Base-by-base conservation (phyloP, 2,329 filamentous ascomycete species). In the Calonectria leucothoes region DNA sequence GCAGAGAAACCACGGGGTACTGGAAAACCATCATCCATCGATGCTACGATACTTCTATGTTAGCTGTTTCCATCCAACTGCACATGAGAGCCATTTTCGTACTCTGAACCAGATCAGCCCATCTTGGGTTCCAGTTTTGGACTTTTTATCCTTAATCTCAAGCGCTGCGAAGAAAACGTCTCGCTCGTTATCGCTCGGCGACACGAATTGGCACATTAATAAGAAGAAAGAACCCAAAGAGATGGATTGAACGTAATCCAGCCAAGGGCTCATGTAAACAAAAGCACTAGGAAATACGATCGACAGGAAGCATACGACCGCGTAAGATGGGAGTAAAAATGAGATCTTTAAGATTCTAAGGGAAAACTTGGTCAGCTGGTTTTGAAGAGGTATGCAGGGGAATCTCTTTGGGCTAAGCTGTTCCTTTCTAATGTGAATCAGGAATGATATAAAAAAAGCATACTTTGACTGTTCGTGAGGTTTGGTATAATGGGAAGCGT, bases 21-120 rank as follows among this genome's bases (percentile, higher is more conserved):
- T 79, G 78, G 10, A 79, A 79, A 27, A 79, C 77, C 75, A 79
- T 69, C 3, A 75, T 17, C 77, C 77, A 78, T 2, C 77, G 76
- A 3, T 73, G 77, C 76, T 78, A 14, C n/a, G 11, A 27, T 10
- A 3, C 23, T 29, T 23, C 6, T 20, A 14, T 2, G 69, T 74
- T 33, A 70, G 70, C 17, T 29, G 33, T 25, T 12, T 39, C 14
- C n/a, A 52, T 20, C 33, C 29, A 14, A 17, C n/a, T n/a, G 7
- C 0, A n/a, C 42, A 10, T 2, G 17, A 45, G 20, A 2, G 10
- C 31, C 37, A 6, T 59, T 31, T 23, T 1, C 65, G 1, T 70
- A 72, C 76, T 33, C 67, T 77, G 51, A 79, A 79, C 77, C 77
- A 78, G 11, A 52, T 70, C 0, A 78, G 63, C 0, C 77, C 75